Evolutionary conservation across 2,329 filamentous ascomycete species (phyloP).

Genomic region (Colletotrichum cereale): DNA sequence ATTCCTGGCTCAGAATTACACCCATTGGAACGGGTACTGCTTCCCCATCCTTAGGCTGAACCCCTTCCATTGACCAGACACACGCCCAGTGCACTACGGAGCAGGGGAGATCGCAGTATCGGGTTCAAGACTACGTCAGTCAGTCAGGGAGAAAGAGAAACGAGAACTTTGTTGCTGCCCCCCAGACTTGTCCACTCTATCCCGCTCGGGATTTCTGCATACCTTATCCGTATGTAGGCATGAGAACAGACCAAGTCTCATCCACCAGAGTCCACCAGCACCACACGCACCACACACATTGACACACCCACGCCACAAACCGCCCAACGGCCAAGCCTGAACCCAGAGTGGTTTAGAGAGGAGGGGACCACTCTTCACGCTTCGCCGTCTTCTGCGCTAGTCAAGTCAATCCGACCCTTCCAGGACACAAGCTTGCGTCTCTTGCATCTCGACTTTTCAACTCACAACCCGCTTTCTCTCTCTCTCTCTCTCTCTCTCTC

Average conservation of each 20-base stretch:
- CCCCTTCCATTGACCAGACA: background rate
- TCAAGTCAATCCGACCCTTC: constrained; percentile 33
- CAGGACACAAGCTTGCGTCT: constrained; percentile 24
- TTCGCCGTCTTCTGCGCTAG: constrained; percentile 33
- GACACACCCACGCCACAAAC: constrained; percentile 6
- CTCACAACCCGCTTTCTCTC: constrained; percentile 21
- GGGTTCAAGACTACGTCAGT: constrained; percentile 1
- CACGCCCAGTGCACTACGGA: background rate
- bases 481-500: background rate
- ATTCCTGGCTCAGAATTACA: background rate
- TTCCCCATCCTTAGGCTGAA: background rate
- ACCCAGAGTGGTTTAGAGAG: constrained; percentile 12
- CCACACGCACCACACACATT: constrained; percentile 16
- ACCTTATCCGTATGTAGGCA: constrained; percentile 18
- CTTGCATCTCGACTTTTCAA: constrained; percentile 31
- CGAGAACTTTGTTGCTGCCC: constrained; percentile 11
- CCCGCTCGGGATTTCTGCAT: constrained; percentile 33
- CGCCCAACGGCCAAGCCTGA: constrained; percentile 26
- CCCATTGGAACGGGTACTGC: background rate
- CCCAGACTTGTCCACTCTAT: constrained; percentile 16
- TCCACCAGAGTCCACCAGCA: constrained; percentile 6
- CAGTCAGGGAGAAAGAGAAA: background rate
- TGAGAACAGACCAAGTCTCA: constrained; percentile 34
- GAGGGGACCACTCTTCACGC: constrained; percentile 35
- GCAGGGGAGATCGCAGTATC: constrained; percentile 1